These are phyloP conservation scores for Schizonepeta tenuifolia DNA, from an alignment of 257 asterid genomes.

Conservation along the genomic window DNA sequence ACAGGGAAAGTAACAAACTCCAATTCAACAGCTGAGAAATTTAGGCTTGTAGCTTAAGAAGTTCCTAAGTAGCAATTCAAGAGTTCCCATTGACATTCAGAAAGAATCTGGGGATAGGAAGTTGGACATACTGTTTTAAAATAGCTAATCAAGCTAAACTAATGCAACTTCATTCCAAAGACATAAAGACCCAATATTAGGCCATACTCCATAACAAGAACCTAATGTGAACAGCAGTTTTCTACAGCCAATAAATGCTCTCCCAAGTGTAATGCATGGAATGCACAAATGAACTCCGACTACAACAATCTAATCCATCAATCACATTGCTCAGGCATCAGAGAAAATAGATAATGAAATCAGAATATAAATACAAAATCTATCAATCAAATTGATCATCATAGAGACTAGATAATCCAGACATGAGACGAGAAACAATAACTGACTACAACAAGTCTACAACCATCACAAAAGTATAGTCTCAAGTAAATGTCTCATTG, in stretches of 20 bases:
- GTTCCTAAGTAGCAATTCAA: slow-evolving; percentile 9
- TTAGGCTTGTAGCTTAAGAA: neutral
- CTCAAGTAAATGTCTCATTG: neutral
- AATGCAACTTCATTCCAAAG: slow-evolving; percentile 4
- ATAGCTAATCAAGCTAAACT: slow-evolving; percentile 2
- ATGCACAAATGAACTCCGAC: neutral
- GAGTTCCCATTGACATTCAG: slow-evolving; percentile 3
- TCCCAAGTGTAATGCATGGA: neutral
- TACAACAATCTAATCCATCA: neutral
- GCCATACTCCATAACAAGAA: slow-evolving; percentile 4
- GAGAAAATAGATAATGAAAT: slow-evolving; percentile 8
- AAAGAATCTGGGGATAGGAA: slow-evolving; percentile 25
- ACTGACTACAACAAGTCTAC: too few species aligned
- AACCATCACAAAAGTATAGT: slow-evolving; percentile 14
- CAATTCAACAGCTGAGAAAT: slow-evolving; percentile 30
- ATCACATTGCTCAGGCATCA: slow-evolving; percentile 6
- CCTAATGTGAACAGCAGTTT: slow-evolving; percentile 20
- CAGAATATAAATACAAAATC: neutral
- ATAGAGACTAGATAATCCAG: slow-evolving; percentile 15
- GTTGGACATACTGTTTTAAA: neutral
- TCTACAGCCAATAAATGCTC: neutral
- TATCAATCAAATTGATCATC: slow-evolving; percentile 9
- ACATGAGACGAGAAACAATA: neutral
- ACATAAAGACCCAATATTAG: neutral
- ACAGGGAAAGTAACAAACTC: slow-evolving; percentile 33